These are phyloP conservation scores for Fusarium kyushuense DNA, from an alignment of 2,329 filamentous ascomycete genomes.

Conservation along the genomic window DNA sequence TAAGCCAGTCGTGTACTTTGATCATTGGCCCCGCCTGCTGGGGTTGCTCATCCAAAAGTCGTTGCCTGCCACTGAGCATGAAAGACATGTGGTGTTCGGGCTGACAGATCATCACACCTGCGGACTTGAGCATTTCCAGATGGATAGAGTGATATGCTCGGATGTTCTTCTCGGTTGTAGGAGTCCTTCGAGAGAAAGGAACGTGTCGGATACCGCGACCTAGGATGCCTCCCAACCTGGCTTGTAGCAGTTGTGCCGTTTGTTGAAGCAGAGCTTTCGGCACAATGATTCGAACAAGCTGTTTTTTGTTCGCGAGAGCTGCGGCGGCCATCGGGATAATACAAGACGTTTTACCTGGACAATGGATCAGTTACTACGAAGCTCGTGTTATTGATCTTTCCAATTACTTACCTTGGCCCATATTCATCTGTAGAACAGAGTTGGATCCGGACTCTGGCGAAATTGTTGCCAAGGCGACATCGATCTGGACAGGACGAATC, in stretches of 20 bases:
- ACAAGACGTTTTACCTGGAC: conserved; percentile 66
- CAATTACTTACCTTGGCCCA: conserved; percentile 66
- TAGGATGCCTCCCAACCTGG: conserved; percentile 66
- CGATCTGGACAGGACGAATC: conserved; percentile 71
- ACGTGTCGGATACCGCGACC: conserved; percentile 66
- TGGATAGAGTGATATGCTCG: conserved; percentile 50
- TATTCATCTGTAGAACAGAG: conserved; percentile 74
- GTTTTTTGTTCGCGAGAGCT: conserved; percentile 58
- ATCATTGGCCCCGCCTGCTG: conserved; percentile 63
- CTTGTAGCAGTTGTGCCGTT: conserved; percentile 67
- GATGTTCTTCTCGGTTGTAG: conserved; percentile 51
- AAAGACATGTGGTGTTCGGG: conserved; percentile 76
- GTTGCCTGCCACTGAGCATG: conserved; percentile 70
- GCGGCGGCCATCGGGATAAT: conserved; percentile 66
- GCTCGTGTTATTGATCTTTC: not conserved
- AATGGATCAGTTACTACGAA: not conserved
- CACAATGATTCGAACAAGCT: conserved; percentile 67
- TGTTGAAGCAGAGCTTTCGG: conserved; percentile 69
- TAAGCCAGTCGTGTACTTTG: conserved; percentile 63
- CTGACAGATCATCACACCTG: conserved; percentile 68
- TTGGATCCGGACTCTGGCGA: conserved; percentile 64
- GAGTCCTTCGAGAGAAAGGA: conserved; percentile 66
- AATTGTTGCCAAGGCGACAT: conserved; percentile 72
- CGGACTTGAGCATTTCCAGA: conserved; percentile 54
- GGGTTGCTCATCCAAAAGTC: conserved; percentile 62